Percentiles rank a stretch among this genome's conserved stretches.
Evolutionary conservation across 805 yeast species (phyloP).

Genomic region (Starmerella apis): DNA sequence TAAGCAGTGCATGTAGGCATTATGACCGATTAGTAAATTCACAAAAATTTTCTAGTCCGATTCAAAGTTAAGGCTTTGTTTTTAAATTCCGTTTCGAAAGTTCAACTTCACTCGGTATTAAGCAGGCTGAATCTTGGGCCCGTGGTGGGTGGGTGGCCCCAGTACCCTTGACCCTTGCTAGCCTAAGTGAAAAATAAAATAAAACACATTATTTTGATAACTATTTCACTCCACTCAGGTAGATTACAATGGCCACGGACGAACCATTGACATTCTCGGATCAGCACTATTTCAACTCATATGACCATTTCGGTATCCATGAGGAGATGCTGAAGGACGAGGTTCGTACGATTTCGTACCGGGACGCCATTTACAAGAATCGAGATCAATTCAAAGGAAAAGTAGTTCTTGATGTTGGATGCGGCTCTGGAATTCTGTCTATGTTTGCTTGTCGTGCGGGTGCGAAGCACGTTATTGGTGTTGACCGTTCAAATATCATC

Average conservation of each 20-base stretch:
- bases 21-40: no score
- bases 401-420: constrained; percentile 92
- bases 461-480: constrained; percentile 94
- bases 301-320: constrained; percentile 95
- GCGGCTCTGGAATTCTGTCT: constrained; percentile 96
- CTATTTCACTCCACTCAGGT: not conserved
- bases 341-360: constrained; percentile 80
- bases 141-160: no score
- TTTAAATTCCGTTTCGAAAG: no score
- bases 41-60: no score
- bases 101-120: no score
- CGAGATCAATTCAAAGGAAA: constrained; percentile 82
- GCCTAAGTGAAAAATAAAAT: constrained; percentile 2
- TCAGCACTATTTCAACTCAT: constrained; percentile 89
- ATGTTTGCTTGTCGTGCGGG: constrained; percentile 99
- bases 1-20: no score
- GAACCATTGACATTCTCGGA: constrained; percentile 34
- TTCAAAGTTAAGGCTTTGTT: no score
- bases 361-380: constrained; percentile 87
- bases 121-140: no score
- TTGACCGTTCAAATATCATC: constrained; percentile 93
- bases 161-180: constrained; percentile 3
- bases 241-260: not conserved
- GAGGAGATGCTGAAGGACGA: constrained; percentile 98
- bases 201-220: not conserved